Conservation (phyloP, 192 early-diverging fungal species). For the Coemansia sp. region DNA sequence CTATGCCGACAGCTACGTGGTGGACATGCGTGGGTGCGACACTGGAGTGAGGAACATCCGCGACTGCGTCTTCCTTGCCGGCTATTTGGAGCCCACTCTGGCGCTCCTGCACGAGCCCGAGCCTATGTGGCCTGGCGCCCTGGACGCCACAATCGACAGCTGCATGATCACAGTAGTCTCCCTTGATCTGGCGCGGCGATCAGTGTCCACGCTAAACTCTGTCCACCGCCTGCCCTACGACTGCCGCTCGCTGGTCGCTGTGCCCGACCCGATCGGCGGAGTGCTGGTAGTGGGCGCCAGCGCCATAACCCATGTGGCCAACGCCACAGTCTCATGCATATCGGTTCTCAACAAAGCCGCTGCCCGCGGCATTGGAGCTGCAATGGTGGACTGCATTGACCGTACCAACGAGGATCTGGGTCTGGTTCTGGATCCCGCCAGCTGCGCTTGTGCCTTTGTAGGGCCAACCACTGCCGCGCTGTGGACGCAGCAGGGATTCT, state of each 20-base stretch:
- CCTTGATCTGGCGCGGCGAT: constrained; percentile 69
- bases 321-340: constrained; percentile 60
- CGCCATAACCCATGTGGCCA: constrained; percentile 80
- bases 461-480: constrained; percentile 70
- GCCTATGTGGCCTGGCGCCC: constrained; percentile 84
- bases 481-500: constrained; percentile 68
- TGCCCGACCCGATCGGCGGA: constrained; percentile 85
- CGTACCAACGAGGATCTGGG: constrained; percentile 56
- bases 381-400: constrained; percentile 53
- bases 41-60: constrained; percentile 70
- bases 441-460: constrained; percentile 60
- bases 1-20: constrained; percentile 69
- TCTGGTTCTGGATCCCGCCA: constrained; percentile 63
- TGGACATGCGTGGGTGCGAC: constrained; percentile 63
- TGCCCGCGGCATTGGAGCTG: constrained; percentile 66
- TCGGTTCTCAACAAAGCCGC: constrained; percentile 67
- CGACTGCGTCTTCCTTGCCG: constrained; percentile 88
- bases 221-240: constrained; percentile 81
- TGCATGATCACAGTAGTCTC: constrained; percentile 79
- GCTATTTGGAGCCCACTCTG: constrained; percentile 90
- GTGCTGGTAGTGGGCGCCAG: constrained; percentile 77
- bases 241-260: constrained; percentile 61
- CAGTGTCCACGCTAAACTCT: constrained; percentile 79
- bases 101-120: constrained; percentile 87
- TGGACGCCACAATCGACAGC: constrained; percentile 58